Evolutionary conservation across 148 eudicot species (phyloP), one percentile per base, ranked within the genome.

Genomic region (Camellia japonica): DNA sequence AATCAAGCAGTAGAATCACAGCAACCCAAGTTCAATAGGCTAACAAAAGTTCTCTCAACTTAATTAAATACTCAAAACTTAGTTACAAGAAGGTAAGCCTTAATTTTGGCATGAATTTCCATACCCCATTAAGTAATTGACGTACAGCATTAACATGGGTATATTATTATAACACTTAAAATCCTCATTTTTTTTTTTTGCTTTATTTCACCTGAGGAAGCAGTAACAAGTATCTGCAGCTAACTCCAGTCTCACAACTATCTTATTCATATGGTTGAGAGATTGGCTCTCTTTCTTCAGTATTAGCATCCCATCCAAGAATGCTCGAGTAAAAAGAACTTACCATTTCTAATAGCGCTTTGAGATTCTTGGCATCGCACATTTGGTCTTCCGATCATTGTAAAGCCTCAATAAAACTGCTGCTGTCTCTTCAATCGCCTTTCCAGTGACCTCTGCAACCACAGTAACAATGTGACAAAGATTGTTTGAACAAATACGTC

Each of bases 361-460:
- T 7, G 99, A 93, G 52, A 95, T 95, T 79, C 97, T 90, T 44
- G 99, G 97, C 97, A 93, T 92, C 12, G 87, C 80, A 80, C 90
- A 88, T 81, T 86, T 93, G 76, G 87, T 89, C 84, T 87, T 93
- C 67, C 97, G 82, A 79, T 95, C 99, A 76, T 92, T 93, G 86
- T 84, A 90, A 60, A 95, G 86, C 86, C 93, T 90, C 87, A 95
- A 77, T 20, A 95, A 77, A 62, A 93, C 81, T 19, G 97, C 99
- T 74, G 99, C 97, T 13, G 99, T 93, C 81, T 95, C 99, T 80
- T 95, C 99, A 64, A 95, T 92, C 75, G 99, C 99, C 86, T 87
- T 95, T 68, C 97, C 77, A 14, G 77, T 74, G 79, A 94, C 97
- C 91, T 94, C 98, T 94, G 93, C 82, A 85, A 71, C 23, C 71